Evolutionary conservation across 352 stramenopile genomes (phyloP), one percentile per base, ranked within the genome.

Genomic region (Pythium aristosporum): DNA sequence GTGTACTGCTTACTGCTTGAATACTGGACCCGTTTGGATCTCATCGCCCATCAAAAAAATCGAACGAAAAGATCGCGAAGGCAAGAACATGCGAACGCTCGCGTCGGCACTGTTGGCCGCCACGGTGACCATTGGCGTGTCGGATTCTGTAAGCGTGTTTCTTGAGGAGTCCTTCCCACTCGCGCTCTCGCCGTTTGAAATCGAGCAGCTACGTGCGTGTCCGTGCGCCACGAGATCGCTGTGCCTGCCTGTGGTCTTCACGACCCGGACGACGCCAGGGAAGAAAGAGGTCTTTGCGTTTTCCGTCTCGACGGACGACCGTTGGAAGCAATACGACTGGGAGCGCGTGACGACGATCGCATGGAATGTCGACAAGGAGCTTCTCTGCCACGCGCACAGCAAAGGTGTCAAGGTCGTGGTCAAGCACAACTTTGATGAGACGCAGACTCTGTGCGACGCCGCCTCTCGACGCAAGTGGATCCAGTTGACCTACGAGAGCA

Each of bases 251-350:
- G 67, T 93, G 12, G 68, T 63, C 2, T 70, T 73, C 15, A 41
- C 52, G 18, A 43, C 0, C n/a, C 30, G 6, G 30, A 15, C 34
- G 25, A 3, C 25, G 0, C 10, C 6, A 1, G n/a, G 36, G 2
- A 76, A 76, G 48, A 80, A 80, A 16, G 82, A 94, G 63, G 73
- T 94, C 3, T 94, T 92, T 57, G 83, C 80, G 50, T 94, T 94
- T 65, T 94, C 86, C 1, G 75, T 87, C 12, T 64, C 77, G 8
- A 79, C 58, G 0, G 69, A 80, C 20, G 74, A 90, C 49, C 77
- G 77, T 4, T 94, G 86, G 86, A 85, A 82, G 47, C 74, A 75
- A 57, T 94, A 94, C 65, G 86, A 94, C 66, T 94, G 80, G 80
- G 75, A 89, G 1, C 66, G 76, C 72, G 65, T 93, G 28, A 95